These are phyloP conservation scores for Chalciporus pseudorubinellus DNA, from an alignment of 768 basidiomycete genomes.

Conservation along the genomic window DNA sequence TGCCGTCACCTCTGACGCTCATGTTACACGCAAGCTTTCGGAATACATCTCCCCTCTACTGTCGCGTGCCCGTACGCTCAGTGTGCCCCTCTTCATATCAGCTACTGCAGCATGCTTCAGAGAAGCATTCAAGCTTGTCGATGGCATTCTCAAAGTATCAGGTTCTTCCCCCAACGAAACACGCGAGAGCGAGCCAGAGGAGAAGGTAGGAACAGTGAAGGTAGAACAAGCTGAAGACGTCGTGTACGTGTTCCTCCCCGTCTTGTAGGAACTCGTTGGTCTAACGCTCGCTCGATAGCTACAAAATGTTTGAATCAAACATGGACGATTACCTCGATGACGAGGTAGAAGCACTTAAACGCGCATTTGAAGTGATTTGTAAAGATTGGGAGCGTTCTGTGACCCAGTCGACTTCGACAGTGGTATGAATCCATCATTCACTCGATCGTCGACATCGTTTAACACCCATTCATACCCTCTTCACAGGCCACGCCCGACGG, in stretches of 20 bases:
- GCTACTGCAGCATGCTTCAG: too few relatives aligned
- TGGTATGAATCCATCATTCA: too few relatives aligned
- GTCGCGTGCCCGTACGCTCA: slow-evolving; percentile 71
- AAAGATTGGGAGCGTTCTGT: slow-evolving; percentile 72
- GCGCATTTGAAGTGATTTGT: slow-evolving; percentile 69
- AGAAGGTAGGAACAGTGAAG: slow-evolving; percentile 32
- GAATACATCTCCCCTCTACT: slow-evolving; percentile 85
- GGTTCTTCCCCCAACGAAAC: slow-evolving; percentile 6
- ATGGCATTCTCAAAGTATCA: too few relatives aligned
- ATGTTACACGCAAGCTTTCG: slow-evolving; percentile 52
- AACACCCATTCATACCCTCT: too few relatives aligned
- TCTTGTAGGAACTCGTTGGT: slow-evolving; percentile 5
- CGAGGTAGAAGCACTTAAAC: slow-evolving; percentile 81
- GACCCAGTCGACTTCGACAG: slow-evolving; percentile 7
- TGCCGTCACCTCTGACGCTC: too few relatives aligned
- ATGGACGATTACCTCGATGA: slow-evolving; percentile 99
- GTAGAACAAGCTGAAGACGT: slow-evolving; percentile 73
- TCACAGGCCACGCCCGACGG: too few relatives aligned
- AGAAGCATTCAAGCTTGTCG: too few relatives aligned
- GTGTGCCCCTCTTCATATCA: slow-evolving; percentile 62
- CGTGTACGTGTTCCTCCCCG: slow-evolving; percentile 50
- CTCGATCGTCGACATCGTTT: too few relatives aligned
- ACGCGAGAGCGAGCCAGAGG: slow-evolving; percentile 3
- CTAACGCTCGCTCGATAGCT: slow-evolving; percentile 46
- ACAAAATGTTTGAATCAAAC: slow-evolving; percentile 91